Evolutionary conservation across 2,329 filamentous ascomycete species (phyloP), one percentile per base, ranked within the genome.

Genomic region (Pseudonectria buxi): DNA sequence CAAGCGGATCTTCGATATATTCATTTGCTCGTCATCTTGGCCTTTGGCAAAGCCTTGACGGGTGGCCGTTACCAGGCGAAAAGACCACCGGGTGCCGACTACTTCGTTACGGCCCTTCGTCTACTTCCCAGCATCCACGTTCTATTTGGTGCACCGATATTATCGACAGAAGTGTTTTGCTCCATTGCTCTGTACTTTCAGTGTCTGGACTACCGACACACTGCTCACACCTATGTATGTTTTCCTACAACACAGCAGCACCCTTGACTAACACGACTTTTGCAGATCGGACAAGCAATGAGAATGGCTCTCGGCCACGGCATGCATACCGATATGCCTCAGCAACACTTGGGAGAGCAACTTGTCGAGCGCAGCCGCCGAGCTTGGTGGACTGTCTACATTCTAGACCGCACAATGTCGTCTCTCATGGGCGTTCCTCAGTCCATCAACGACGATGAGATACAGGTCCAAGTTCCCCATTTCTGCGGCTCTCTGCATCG

Each of bases 331-430:
- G 60, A 72, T 18, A 71, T 74, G 67, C 64, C 62, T 0, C 54
- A 56, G 0, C 52, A 60, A 2, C 56, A 67, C 14, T 42, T 72
- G 0, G 63, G 64, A 1, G 59, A 64, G 1, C 40, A 47, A 0
- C 45, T 61, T 2, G 63, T 70, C 0, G 61, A 74, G 39, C 52
- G 72, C 33, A 68, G 64, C 33, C 65, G 69, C 1, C 64, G 63
- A 24, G 58, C 71, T 9, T 76, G 70, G 69, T 75, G 71, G 70
- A 74, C 72, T 0, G 59, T 72, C 0, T 74, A 72, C 27, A 58
- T 74, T 2, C 51, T 75, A 1, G 71, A 75, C 35, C 61, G 71
- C 3, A 64, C 74, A 43, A 71, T 74, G 62, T 70, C 69, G 1
- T 70, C 69, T 1, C 42, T 74, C 3, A 71, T 74, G 65, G 72